Evolutionary conservation across 106 monocot genomes (phyloP), one percentile per base, ranked within the genome.

Genomic region (Posidonia australis): DNA sequence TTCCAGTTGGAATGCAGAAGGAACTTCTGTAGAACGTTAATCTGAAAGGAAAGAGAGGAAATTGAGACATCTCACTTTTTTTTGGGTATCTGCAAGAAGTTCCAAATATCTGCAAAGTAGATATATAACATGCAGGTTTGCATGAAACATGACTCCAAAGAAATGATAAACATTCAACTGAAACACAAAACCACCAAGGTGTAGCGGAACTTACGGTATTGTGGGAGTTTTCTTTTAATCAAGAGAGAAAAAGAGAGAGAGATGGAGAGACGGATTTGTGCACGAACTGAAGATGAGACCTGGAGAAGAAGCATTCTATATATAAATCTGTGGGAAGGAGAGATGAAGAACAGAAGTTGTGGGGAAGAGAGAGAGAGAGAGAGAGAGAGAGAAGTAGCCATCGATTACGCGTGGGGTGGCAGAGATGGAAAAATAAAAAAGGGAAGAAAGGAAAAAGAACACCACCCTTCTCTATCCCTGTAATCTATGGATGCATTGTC

Each of bases 391-490:
- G 22, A 51, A 19, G 13, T 52, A 59, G 78, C 65, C 62, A 77
- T 83, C 72, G 58, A 76, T 76, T 83, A 74, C 81, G 83, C 83
- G 83, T 88, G 83, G 82, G 84, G 76, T 78, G 70, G 83, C 70
- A 58, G 70, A 65, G 14, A 66, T 36, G 65, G 65, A 66, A 76
- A 22, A n/a, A 20, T 42, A 53, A 74, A 46, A 70, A 63, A 51
- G 54, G 52, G 43, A 51, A 41, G 43, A 55, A 56, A 66, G 55
- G 60, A 54, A 51, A 62, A 63, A 49, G 7, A 62, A 62, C 72
- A 54, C 54, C 54, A 43, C 70, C 25, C 13, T 43, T 63, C 31
- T 62, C 23, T 14, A 10, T 44, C 63, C 13, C 25, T 44, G 26
- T 46, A 10, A 29, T 5, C 0, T 32, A 9, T 24, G 52, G 41